Percentiles rank a stretch among this genome's conserved stretches.
Evolutionary conservation across 139 green algal species (phyloP).

Genomic region (Gonium pectorale): DNA sequence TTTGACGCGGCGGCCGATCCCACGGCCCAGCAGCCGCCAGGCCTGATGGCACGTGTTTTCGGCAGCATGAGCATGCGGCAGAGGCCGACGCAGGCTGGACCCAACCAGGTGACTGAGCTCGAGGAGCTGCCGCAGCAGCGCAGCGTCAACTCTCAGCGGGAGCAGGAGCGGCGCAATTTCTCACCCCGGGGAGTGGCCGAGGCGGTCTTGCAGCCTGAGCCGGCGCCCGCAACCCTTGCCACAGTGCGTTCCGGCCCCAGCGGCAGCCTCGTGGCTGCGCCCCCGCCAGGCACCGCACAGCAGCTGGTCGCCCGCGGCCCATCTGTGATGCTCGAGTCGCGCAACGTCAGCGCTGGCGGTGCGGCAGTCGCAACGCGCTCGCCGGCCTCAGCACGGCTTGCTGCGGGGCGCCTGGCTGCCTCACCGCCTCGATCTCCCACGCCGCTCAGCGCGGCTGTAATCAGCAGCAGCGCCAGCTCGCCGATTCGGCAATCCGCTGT

Average conservation of each 20-base stretch:
- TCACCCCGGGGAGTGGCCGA: background rate
- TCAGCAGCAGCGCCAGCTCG: too few species aligned
- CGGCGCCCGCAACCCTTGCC: background rate
- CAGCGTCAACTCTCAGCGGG: background rate
- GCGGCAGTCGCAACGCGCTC: too few species aligned
- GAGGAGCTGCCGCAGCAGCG: background rate
- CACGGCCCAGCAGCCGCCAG: background rate
- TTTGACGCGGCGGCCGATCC: background rate
- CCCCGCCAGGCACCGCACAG: background rate
- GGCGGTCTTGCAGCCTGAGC: background rate
- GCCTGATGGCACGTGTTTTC: background rate
- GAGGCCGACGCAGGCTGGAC: too few species aligned
- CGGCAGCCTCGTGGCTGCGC: background rate
- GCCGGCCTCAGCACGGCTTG: too few species aligned
- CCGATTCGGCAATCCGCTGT: too few species aligned
- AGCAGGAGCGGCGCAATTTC: too few species aligned
- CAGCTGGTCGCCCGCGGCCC: background rate
- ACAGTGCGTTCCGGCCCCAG: background rate
- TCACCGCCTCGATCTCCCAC: too few species aligned
- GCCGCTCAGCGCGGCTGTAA: too few species aligned
- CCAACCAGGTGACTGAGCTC: too few species aligned
- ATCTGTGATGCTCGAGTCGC: background rate
- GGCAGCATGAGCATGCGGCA: background rate
- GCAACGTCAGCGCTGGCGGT: background rate
- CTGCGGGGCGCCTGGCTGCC: too few species aligned